Evolutionary conservation across 306 rosid genomes (phyloP).

Genomic region (Ormosia semicastrata): DNA sequence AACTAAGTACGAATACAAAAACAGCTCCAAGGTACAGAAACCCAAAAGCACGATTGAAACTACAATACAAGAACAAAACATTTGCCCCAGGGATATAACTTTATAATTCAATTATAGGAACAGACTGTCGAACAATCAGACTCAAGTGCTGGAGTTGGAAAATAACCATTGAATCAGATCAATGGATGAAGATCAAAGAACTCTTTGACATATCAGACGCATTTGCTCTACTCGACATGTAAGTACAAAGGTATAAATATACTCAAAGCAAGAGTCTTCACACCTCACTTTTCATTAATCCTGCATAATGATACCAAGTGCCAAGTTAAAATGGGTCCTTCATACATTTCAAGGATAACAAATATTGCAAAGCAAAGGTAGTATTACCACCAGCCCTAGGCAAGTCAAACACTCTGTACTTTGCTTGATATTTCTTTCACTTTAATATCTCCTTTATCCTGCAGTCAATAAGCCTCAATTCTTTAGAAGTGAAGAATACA

Average conservation of each 20-base stretch:
- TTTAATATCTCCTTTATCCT: constrained; percentile 75
- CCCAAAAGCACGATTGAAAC: constrained; percentile 35
- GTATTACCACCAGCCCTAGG: constrained; percentile 33
- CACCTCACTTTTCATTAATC: constrained; percentile 36
- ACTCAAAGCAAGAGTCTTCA: constrained; percentile 46
- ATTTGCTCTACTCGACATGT: constrained; percentile 50
- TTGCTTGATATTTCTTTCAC: constrained; percentile 75
- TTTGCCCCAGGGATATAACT: constrained; percentile 29
- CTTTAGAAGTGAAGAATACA: background rate
- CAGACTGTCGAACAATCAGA: constrained; percentile 40
- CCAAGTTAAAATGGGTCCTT: constrained; percentile 15
- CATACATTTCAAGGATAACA: background rate
- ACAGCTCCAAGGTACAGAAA: constrained; percentile 27
- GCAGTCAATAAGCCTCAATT: constrained; percentile 23
- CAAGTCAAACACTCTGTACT: constrained; percentile 68
- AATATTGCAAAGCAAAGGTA: constrained; percentile 11
- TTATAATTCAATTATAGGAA: constrained; percentile 31
- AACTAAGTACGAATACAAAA: constrained; percentile 26
- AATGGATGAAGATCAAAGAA: constrained; percentile 34
- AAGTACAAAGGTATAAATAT: constrained; percentile 44
- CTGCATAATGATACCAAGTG: constrained; percentile 38
- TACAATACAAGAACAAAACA: constrained; percentile 25
- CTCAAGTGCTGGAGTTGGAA: constrained; percentile 39
- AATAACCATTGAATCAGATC: constrained; percentile 39
- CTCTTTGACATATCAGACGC: constrained; percentile 41